phyloP scores from a whole-genome alignment of 176 grass and related monocot species.

The Dendrocalamus sinicus region DNA sequence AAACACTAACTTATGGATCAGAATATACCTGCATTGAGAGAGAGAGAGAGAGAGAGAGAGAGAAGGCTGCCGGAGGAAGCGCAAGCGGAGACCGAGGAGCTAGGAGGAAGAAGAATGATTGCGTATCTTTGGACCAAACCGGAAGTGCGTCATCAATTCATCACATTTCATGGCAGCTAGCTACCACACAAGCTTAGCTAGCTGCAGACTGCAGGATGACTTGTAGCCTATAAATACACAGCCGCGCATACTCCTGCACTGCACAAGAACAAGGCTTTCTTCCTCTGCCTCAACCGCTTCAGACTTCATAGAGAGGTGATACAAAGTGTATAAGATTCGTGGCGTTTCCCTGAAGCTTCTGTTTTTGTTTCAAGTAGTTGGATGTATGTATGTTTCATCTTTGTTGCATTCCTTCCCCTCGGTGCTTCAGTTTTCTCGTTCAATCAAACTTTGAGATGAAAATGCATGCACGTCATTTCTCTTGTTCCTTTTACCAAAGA shows the following conservation, averaged over 20 bases:
- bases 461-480: neutral
- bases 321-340: neutral
- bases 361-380: neutral
- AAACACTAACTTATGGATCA: too few relatives aligned
- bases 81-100: conserved; percentile 5
- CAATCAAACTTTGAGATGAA: neutral
- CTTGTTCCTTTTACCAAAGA: neutral
- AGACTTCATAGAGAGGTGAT: neutral
- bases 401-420: neutral
- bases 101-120: conserved; percentile 9
- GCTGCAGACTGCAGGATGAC: conserved; percentile 31
- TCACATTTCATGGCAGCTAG: conserved; percentile 26
- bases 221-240: conserved; percentile 19
- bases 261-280: neutral
- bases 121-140: conserved; percentile 43
- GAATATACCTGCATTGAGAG: neutral
- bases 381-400: neutral
- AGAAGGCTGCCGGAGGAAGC: neutral
- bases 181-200: conserved; percentile 13
- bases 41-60: too few relatives aligned
- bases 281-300: neutral
- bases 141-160: conserved; percentile 50
- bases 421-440: neutral
- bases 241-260: neutral
- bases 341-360: neutral